Evolutionary conservation across 768 basidiomycete species (phyloP), one percentile per base, ranked within the genome.

Genomic region (Candolleomyces eurysporus): DNA sequence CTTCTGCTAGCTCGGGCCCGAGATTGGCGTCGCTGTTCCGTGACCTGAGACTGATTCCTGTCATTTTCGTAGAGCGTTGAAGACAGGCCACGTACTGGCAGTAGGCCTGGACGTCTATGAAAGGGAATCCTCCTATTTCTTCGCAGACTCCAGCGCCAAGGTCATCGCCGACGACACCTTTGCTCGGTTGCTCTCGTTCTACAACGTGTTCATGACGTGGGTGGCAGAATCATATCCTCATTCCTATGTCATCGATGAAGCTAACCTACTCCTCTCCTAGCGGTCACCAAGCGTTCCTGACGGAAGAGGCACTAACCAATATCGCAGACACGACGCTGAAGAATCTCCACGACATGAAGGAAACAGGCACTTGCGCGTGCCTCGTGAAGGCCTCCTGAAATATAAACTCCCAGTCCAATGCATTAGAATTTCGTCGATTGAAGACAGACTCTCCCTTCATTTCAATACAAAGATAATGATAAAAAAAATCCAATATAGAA

Each of bases 171-270:
- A 80, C 53, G 79, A 80, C 58, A 72, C 69, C 17, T 79, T 80
- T 60, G 76, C 76, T 21, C 74, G 79, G n/a, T 68, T 80, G n/a
- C 64, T 80, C 16, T 75, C 78, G 0, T 80, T 80, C 65, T 78
- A 79, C 66, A 80, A 79, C 60, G 79, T 80, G 36, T 79, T 78
- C 60, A 73, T 80, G 75, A 80, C 73, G 78, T 76, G 59, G 59
- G 67, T 63, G 49, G 32, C 40, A 5, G 14, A 22, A 42, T 19
- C 4, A 6, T 51, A 9, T 48, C 19, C 46, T 17, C 36, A 5
- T 16, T 56, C 26, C 16, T 8, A 43, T 13, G 22, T 36, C 49
- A 36, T 40, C 40, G 49, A 54, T 14, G 45, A n/a, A 36, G 11
- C 16, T 36, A 19, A 22, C 16, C 0, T 13, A 40, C 6, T 42